Percentiles rank a stretch among this genome's conserved stretches.
These are phyloP conservation scores for Pseudogymnoascus sp. DNA, from an alignment of 2,329 filamentous ascomycete species.

Conservation along the genomic window DNA sequence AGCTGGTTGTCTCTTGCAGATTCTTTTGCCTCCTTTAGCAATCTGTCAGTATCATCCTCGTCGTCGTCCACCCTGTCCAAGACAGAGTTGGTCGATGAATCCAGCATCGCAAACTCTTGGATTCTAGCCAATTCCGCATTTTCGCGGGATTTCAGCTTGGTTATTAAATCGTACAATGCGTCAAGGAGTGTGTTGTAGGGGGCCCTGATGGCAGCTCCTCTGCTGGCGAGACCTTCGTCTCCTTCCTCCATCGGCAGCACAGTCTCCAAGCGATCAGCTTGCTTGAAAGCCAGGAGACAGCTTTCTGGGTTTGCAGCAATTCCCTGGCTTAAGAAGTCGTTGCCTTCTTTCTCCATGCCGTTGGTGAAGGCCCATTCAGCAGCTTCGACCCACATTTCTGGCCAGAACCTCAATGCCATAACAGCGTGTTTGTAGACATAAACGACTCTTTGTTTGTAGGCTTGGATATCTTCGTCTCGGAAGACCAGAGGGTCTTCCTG, in stretches of 20 bases:
- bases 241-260: conserved; percentile 70
- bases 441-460: conserved; percentile 70
- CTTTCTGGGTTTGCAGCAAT: conserved; percentile 89
- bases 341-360: conserved; percentile 56
- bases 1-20: conserved; percentile 53
- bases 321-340: conserved; percentile 72
- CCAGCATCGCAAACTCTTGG: conserved; percentile 40
- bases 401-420: conserved; percentile 91
- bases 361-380: conserved; percentile 88
- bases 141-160: conserved; percentile 61
- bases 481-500: conserved; percentile 85
- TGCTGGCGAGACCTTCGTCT: conserved; percentile 56
- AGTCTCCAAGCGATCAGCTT: conserved; percentile 78
- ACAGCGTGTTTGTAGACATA: conserved; percentile 91
- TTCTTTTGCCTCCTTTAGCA: conserved; percentile 32
- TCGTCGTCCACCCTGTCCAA: conserved; percentile 46
- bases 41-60: conserved; percentile 36
- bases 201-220: conserved; percentile 60
- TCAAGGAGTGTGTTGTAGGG: conserved; percentile 79
- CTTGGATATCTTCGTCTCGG: conserved; percentile 68
- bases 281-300: conserved; percentile 80
- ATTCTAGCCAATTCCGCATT: conserved; percentile 50
- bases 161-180: conserved; percentile 79
- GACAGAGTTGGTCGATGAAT: conserved; percentile 31
- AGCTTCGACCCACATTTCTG: conserved; percentile 91